These are phyloP conservation scores for Picochlorum sp. DNA, from an alignment of 139 green algal genomes.

Conservation along the genomic window DNA sequence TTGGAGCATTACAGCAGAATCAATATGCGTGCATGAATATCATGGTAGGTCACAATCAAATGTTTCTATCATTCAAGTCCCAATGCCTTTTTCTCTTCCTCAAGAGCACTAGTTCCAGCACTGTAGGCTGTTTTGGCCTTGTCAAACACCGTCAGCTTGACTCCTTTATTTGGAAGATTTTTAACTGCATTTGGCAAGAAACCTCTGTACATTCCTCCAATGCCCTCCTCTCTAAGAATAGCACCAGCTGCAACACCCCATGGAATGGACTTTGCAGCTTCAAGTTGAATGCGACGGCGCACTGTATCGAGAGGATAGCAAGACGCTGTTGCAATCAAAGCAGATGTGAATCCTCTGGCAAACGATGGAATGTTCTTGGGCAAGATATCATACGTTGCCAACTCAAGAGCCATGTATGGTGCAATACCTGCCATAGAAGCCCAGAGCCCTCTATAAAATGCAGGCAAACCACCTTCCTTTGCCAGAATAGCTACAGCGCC, in stretches of 20 bases:
- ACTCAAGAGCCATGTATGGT: conserved; percentile 76
- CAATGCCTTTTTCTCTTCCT: conserved; percentile 23
- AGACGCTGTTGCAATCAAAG: conserved; percentile 53
- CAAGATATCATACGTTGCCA: conserved; percentile 57
- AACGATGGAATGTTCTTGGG: conserved; percentile 50
- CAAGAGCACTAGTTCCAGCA: conserved; percentile 20
- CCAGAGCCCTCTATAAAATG: conserved; percentile 63
- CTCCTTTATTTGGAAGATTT: conserved; percentile 80
- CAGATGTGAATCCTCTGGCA: conserved; percentile 51
- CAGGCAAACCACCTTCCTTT: conserved; percentile 42
- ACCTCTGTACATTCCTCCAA: conserved; percentile 52
- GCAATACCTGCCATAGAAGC: conserved; percentile 65
- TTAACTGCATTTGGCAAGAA: conserved; percentile 76
- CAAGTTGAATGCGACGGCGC: conserved; percentile 18
- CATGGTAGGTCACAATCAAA: background rate
- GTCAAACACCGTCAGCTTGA: conserved; percentile 52
- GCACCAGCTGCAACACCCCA: background rate
- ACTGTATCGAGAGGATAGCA: conserved; percentile 78
- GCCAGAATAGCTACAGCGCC: conserved; percentile 37
- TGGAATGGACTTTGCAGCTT: conserved; percentile 1
- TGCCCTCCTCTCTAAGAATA: conserved; percentile 8
- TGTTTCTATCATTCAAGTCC: background rate
- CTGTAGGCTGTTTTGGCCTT: conserved; percentile 39
- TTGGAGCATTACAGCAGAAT: too few species aligned
- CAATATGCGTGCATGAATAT: too few species aligned